Percentiles rank a stretch among this genome's conserved stretches.
Evolutionary conservation across 73 alveolate species (phyloP).

Genomic region (Paramecium primaurelia): DNA sequence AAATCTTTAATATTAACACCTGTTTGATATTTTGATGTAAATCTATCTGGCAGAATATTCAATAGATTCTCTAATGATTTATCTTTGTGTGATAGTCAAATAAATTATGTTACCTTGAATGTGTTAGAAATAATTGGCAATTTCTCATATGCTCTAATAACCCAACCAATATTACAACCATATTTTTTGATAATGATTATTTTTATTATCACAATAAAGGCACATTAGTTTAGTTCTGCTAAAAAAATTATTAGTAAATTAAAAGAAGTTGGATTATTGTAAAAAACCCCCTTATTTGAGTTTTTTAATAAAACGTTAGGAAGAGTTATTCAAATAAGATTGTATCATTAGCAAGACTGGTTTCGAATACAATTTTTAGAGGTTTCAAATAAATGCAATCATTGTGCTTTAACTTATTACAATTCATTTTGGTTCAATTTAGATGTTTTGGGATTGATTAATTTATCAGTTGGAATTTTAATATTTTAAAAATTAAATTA

Average conservation of each 20-base stretch:
- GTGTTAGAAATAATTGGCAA: background rate
- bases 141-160: background rate
- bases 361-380: background rate
- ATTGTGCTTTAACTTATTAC: too few species aligned
- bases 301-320: background rate
- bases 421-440: too few species aligned
- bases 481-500: too few species aligned
- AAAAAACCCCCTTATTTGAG: constrained; percentile 38
- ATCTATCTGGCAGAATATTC: constrained; percentile 74
- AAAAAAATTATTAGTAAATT: background rate
- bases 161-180: background rate
- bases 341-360: background rate
- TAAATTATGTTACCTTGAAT: background rate
- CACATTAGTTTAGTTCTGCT: background rate
- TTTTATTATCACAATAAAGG: background rate
- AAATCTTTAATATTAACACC: constrained; percentile 52
- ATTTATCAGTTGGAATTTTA: too few species aligned
- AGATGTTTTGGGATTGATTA: too few species aligned
- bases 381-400: background rate
- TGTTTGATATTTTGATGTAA: constrained; percentile 62
- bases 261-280: constrained; percentile 3
- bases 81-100: background rate
- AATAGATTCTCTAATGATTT: constrained; percentile 65
- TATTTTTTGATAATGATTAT: background rate
- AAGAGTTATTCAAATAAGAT: constrained; percentile 49